Evolutionary conservation across 1,284 basidiomycete genomes (phyloP), one percentile per base, ranked within the genome.

Genomic region (Moniliophthora roreri): DNA sequence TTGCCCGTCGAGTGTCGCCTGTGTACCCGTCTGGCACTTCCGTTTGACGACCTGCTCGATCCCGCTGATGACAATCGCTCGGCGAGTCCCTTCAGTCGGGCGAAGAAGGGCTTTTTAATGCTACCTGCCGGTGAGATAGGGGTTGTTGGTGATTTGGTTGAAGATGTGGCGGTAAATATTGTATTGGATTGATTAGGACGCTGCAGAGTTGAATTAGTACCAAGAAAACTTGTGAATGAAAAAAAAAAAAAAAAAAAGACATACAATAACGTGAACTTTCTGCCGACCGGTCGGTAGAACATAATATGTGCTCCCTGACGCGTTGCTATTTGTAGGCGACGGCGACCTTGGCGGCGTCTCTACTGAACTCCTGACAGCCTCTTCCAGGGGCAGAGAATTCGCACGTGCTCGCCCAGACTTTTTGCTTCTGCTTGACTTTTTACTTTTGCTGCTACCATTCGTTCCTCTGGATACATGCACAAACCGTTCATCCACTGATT

Each of bases 291-390:
- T 75, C 4, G 85, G 84, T 26, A 87, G 73, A 58, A 88, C 80
- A 65, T 87, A 88, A 70, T 88, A 89, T 5, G 86, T 88, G 63
- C 84, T 81, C 16, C 78, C 83, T 9, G 84, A 84, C 37, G 77
- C 78, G 13, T 73, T 78, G 16, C 74, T 68, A 58, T 77, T 84
- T 34, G 66, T 69, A 6, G 70, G 67, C 21, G 81, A 76, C 52
- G 75, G 44, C 66, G 42, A 66, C 45, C 64, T 60, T 38, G 60
- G 46, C 38, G 59, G 42, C 52, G 52, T 63, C 54, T 51, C 63
- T 35, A 32, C 44, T 8, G 26, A 5, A 4, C 24, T 46, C 28
- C 24, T n/a, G 16, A 46, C 24, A 7, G 44, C 16, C n/a, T 57
- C 52, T 15, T 56, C 48, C 3, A 56, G 39, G 28, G 55, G 55